Conservation (phyloP, 78 protist genomes). For the Dictyostelium purpureum region DNA sequence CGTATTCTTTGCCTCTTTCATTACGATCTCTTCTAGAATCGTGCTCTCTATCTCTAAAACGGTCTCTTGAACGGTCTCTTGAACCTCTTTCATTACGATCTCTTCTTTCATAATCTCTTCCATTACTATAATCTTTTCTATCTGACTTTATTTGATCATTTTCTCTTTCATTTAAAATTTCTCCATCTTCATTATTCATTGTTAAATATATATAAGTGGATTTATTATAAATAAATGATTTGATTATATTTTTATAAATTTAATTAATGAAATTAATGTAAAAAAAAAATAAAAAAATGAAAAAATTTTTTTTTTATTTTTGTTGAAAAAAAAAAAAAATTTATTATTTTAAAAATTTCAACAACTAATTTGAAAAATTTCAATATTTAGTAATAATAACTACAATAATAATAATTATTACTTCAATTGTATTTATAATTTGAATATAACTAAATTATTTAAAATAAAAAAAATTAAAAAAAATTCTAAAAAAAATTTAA, state of each 20-base stretch:
- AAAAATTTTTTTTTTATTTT: not conserved
- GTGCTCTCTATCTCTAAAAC: too few relatives aligned
- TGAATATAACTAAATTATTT: too few relatives aligned
- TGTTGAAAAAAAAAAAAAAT: not conserved
- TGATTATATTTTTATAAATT: too few relatives aligned
- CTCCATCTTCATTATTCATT: slow-evolving; percentile 16
- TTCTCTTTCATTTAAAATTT: not conserved
- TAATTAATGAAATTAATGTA: not conserved
- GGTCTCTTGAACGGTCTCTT: too few relatives aligned
- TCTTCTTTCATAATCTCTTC: not conserved
- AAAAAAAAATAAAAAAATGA: not conserved
- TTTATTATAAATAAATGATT: not conserved
- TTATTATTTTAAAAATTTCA: not conserved
- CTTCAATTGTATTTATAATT: too few relatives aligned
- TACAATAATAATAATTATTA: too few relatives aligned
- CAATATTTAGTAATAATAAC: too few relatives aligned
- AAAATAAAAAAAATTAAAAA: not conserved
- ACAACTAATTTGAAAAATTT: too few relatives aligned
- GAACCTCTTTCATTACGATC: too few relatives aligned
- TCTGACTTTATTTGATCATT: not conserved
- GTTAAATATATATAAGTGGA: not conserved
- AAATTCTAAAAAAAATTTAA: not conserved
- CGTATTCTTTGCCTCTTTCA: too few relatives aligned
- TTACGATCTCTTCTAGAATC: not conserved
- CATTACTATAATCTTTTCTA: not conserved